Evolutionary conservation across 306 rosid genomes (phyloP).

Genomic region (Urtica urens): DNA sequence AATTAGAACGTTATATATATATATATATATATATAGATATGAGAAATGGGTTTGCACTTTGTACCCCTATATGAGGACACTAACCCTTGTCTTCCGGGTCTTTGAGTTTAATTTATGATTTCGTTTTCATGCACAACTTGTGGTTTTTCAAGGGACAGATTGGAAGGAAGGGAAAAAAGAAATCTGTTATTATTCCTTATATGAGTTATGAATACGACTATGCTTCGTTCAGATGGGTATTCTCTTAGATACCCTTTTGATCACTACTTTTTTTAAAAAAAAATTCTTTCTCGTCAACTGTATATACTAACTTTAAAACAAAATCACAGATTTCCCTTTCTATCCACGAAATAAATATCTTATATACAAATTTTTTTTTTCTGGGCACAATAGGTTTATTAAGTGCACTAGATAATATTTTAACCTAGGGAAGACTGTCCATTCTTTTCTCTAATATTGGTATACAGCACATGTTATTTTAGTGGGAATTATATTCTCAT

Average conservation of each 20-base stretch:
- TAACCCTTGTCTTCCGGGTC: conserved; percentile 73
- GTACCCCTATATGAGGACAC: conserved; percentile 67
- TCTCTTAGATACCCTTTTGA: neutral
- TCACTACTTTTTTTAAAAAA: neutral
- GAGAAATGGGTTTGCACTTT: conserved; percentile 30
- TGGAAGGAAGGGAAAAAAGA: conserved; percentile 23
- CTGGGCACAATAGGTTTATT: too few species aligned
- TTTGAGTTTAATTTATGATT: conserved; percentile 20
- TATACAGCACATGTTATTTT: too few species aligned
- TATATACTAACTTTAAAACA: too few species aligned
- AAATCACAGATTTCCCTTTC: too few species aligned
- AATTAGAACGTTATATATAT: neutral
- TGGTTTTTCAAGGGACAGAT: conserved; percentile 30
- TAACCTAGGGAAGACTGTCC: too few species aligned
- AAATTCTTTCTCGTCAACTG: neutral
- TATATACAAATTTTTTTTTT: too few species aligned
- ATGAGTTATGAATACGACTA: conserved; percentile 7
- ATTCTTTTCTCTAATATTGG: too few species aligned
- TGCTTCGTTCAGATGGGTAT: conserved; percentile 12
- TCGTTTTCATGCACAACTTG: conserved; percentile 32
- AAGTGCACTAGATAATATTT: too few species aligned
- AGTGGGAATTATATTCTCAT: too few species aligned
- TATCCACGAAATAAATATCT: too few species aligned
- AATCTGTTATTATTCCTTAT: neutral
- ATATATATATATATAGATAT: neutral